These are phyloP conservation scores for Arthrobotrys iridis DNA, from an alignment of 2,329 filamentous ascomycete genomes.

Conservation along the genomic window DNA sequence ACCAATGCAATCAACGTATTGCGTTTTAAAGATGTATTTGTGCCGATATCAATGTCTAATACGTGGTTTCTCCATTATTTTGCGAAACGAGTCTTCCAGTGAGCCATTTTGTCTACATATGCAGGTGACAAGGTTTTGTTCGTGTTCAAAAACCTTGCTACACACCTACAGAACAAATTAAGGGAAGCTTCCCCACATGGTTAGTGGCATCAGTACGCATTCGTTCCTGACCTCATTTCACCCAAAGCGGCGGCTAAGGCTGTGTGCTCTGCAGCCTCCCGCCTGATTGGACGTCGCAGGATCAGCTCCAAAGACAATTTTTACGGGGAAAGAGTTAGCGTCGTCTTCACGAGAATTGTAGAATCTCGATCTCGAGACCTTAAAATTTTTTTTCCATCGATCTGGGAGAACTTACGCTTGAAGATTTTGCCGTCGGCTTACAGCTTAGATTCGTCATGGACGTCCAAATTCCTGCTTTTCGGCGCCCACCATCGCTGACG, in stretches of 20 bases:
- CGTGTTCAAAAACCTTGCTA: neutral
- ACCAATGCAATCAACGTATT: too few species aligned
- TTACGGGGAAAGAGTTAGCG: neutral
- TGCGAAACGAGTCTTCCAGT: too few species aligned
- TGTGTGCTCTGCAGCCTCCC: constrained; percentile 3
- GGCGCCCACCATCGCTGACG: neutral
- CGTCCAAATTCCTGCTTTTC: constrained; percentile 16
- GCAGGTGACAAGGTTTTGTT: neutral
- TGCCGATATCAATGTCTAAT: too few species aligned
- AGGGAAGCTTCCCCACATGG: constrained; percentile 38
- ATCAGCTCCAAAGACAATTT: neutral
- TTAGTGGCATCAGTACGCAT: constrained; percentile 17
- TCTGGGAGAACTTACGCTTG: neutral
- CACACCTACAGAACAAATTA: constrained; percentile 39
- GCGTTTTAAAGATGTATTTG: too few species aligned
- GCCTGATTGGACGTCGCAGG: constrained; percentile 1
- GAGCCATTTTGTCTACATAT: neutral
- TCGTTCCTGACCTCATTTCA: constrained; percentile 41
- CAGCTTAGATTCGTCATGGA: constrained; percentile 32
- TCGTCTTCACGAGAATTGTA: too few species aligned
- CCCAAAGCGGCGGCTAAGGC: constrained; percentile 42
- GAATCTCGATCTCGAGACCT: too few species aligned
- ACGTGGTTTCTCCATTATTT: neutral
- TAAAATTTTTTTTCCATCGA: too few species aligned
- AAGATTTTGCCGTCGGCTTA: constrained; percentile 36